Evolutionary conservation across 192 early-diverging fungal species (phyloP), one percentile per base, ranked within the genome.

Genomic region (Gamsiella multidivaricata): DNA sequence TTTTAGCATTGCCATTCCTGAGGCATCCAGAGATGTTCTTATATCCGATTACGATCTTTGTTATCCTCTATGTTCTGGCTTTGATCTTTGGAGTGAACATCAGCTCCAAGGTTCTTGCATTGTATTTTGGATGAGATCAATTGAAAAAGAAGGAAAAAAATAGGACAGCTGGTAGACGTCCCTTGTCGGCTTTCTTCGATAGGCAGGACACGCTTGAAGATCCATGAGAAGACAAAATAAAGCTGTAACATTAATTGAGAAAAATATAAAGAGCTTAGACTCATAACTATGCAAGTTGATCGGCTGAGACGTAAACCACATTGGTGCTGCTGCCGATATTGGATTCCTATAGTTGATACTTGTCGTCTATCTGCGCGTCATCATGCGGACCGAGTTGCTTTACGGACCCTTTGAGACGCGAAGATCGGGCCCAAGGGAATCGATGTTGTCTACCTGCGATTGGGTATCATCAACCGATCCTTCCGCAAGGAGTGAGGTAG

Each of bases 1-100:
- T 70, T 59, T 28, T 83, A 96, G 94, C 94, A 10, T 80, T 98
- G 55, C 97, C 97, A 45, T 98, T 98, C 73, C 81, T 98, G 64
- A 90, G 94, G 51, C 91, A 95, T 73, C 89, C 93, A 23, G 93
- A 91, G 64, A 80, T 96, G 43, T 96, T 96, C 84, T 82, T 98
- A 68, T 97, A 93, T 83, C 93, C 95, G 15, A 88, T 97, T 37
- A 89, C 85, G 47, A 60, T 96, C 52, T 82, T 88, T 54, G 67
- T 88, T 25, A 65, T 89, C 14, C 74, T 87, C 22, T 93, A 90
- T 45, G 45, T 93, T 9, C 54, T 83, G 0, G 89, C 90, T 1
- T 68, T 94, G 36, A 69, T 78, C 32, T 88, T 94, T 65, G 90
- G 90, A 10, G 85, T 91, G 80, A 96, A 95, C 80, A 71, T 96